These are phyloP conservation scores for Salix viminalis DNA, from an alignment of 345 rosid species.

Conservation along the genomic window DNA sequence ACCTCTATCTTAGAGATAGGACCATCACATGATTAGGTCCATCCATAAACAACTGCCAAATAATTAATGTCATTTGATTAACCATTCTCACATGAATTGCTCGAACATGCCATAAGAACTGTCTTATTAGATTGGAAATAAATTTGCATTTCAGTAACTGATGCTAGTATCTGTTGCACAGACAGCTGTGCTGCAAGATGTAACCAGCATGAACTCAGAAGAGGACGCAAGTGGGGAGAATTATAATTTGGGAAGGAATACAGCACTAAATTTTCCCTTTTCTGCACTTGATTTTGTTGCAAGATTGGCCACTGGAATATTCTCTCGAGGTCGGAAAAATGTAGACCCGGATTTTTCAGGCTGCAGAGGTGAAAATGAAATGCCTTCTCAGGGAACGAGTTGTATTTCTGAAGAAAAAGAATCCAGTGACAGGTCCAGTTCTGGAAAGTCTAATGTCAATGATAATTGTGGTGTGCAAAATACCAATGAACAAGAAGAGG, in stretches of 20 bases:
- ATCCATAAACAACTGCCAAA: not conserved
- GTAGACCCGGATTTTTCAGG: conserved; percentile 43
- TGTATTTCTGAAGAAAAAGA: conserved; percentile 29
- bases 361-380: conserved; percentile 42
- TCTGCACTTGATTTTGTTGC: conserved; percentile 86
- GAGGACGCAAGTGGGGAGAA: conserved; percentile 35
- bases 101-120: not conserved
- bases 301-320: conserved; percentile 77
- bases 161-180: conserved; percentile 31
- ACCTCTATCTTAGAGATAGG: not conserved
- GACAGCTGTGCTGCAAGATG: conserved; percentile 45
- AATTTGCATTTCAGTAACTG: conserved; percentile 11
- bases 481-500: conserved; percentile 29
- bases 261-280: conserved; percentile 74
- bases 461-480: conserved; percentile 34
- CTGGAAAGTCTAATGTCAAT: conserved; percentile 35
- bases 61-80: not conserved
- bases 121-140: not conserved
- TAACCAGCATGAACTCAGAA: conserved; percentile 35
- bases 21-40: conserved; percentile 3
- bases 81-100: not conserved
- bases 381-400: conserved; percentile 25
- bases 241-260: conserved; percentile 52
- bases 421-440: conserved; percentile 41
- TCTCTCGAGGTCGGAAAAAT: conserved; percentile 63